Conservation (phyloP, 768 basidiomycete species). For the Trametes villosa region DNA sequence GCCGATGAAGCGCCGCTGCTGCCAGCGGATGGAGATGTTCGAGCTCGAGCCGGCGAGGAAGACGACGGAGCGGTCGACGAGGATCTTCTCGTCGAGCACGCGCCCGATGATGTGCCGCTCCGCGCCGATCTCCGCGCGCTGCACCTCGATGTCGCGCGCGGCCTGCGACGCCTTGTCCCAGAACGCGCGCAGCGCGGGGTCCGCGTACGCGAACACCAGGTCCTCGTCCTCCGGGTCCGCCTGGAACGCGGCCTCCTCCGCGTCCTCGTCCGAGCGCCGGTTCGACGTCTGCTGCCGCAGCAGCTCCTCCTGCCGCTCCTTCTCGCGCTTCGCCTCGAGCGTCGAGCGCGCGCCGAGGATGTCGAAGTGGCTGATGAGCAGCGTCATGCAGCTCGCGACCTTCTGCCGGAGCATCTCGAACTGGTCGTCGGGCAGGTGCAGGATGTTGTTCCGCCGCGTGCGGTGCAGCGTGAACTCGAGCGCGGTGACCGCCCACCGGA, state of each 20-base stretch:
- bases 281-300: constrained; percentile 57
- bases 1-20: constrained; percentile 97
- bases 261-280: constrained; percentile 52
- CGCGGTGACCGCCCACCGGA: constrained; percentile 97
- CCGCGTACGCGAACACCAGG: constrained; percentile 50
- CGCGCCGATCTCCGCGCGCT: constrained; percentile 59
- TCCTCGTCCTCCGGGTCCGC: constrained; percentile 41
- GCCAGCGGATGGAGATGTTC: constrained; percentile 96
- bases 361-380: constrained; percentile 97
- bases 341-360: constrained; percentile 93
- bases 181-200: constrained; percentile 69
- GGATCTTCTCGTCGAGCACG: constrained; percentile 90
- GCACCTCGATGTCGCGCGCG: constrained; percentile 66
- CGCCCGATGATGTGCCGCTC: constrained; percentile 85
- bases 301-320: constrained; percentile 77
- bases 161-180: constrained; percentile 73
- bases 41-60: constrained; percentile 96
- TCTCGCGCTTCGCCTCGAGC: constrained; percentile 86
- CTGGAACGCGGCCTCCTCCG: constrained; percentile 45
- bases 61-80: constrained; percentile 91
- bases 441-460: constrained; percentile 86
- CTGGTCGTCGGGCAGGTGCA: constrained; percentile 85
- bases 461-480: constrained; percentile 90
- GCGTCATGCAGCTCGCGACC: constrained; percentile 94
- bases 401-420: constrained; percentile 90